phyloP scores from a whole-genome alignment of 768 basidiomycete species.

The Auriscalpium orientale region DNA sequence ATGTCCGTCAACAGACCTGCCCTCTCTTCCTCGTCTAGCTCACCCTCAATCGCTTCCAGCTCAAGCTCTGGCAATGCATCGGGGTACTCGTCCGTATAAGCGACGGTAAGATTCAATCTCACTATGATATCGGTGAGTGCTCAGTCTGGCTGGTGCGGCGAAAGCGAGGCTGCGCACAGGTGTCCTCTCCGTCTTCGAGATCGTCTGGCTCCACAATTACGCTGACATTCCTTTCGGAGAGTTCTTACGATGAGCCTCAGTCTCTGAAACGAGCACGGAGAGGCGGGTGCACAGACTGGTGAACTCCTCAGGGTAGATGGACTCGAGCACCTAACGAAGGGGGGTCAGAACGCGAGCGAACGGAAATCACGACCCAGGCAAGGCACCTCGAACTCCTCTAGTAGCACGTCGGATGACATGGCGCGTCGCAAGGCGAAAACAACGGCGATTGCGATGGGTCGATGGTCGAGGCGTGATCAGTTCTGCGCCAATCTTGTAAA shows the following conservation, averaged over 20 bases:
- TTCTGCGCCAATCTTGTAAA: neutral
- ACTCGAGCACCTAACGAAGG: slow-evolving; percentile 70
- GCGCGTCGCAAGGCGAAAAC: neutral
- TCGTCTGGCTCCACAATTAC: slow-evolving; percentile 89
- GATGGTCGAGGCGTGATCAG: neutral
- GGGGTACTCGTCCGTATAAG: slow-evolving; percentile 80
- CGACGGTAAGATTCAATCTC: slow-evolving; percentile 60
- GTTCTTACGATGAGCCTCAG: slow-evolving; percentile 62
- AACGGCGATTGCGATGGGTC: neutral
- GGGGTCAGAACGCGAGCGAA: slow-evolving; percentile 9
- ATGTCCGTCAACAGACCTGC: slow-evolving; percentile 49
- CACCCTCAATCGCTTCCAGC: slow-evolving; percentile 52
- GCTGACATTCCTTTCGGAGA: slow-evolving; percentile 73
- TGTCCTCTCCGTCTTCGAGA: slow-evolving; percentile 50
- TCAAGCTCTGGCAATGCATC: slow-evolving; percentile 71
- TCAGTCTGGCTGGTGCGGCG: neutral
- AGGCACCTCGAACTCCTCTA: slow-evolving; percentile 86
- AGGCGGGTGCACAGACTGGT: slow-evolving; percentile 56
- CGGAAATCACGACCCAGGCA: neutral
- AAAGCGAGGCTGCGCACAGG: slow-evolving; percentile 32
- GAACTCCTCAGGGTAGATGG: slow-evolving; percentile 93
- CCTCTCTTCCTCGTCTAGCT: slow-evolving; percentile 52
- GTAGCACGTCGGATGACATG: slow-evolving; percentile 63
- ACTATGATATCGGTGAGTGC: slow-evolving; percentile 38
- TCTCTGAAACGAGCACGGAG: slow-evolving; percentile 22